Percentiles rank a stretch among this genome's conserved stretches.
Conservation (phyloP, 257 asterid species). For the Craterostigma plantagineum region DNA sequence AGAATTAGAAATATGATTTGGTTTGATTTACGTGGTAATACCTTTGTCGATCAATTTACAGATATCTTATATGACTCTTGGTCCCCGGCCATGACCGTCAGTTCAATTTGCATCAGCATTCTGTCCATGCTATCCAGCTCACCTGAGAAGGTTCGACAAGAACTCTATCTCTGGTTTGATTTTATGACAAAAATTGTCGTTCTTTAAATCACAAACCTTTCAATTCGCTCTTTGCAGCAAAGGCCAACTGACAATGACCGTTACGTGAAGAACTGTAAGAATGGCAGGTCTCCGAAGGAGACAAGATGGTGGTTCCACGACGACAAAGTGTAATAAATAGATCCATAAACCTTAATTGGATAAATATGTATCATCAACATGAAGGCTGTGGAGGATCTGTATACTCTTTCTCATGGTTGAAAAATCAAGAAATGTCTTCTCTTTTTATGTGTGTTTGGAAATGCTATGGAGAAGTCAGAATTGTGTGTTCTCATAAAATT, state of each 20-base stretch:
- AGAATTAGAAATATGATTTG: slow-evolving; percentile 1
- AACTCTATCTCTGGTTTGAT: neutral
- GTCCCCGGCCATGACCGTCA: slow-evolving; percentile 99
- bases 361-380: no score
- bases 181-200: no score
- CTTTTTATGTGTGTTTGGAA: no score
- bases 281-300: slow-evolving; percentile 94
- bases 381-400: no score
- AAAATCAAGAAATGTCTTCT: no score
- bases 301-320: slow-evolving; percentile 99
- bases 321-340: slow-evolving; percentile 54
- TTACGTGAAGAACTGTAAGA: slow-evolving; percentile 88
- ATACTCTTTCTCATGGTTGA: no score
- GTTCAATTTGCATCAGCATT: slow-evolving; percentile 93
- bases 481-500: no score
- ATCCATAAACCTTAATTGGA: no score
- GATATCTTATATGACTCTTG: slow-evolving; percentile 92
- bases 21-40: neutral
- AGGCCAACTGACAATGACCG: slow-evolving; percentile 92
- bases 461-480: no score
- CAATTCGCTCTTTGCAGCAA: slow-evolving; percentile 31
- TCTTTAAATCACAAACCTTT: neutral
- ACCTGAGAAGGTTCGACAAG: slow-evolving; percentile 45
- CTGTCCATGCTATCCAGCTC: slow-evolving; percentile 98
- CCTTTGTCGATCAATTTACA: slow-evolving; percentile 13